phyloP scores from a whole-genome alignment of 2,329 filamentous ascomycete genomes.

The Fusarium globosum region DNA sequence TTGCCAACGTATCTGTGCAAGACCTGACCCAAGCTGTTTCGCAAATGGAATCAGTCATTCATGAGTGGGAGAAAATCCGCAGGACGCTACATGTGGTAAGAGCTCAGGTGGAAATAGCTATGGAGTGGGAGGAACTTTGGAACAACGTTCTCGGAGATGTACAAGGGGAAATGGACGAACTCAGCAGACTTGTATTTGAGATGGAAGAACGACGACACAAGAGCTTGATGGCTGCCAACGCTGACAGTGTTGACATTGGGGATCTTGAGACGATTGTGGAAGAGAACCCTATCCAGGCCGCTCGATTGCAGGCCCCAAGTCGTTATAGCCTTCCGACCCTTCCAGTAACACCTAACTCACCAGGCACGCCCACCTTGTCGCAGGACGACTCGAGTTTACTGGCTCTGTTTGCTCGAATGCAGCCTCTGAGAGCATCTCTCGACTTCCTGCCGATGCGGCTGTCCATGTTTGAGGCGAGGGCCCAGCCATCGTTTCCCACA shows the following conservation, averaged over 20 bases:
- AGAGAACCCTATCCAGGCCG: conserved; percentile 73
- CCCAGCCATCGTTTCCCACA: conserved; percentile 83
- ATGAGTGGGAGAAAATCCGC: conserved; percentile 87
- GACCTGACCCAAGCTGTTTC: conserved; percentile 80
- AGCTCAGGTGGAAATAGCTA: conserved; percentile 91
- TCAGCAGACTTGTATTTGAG: conserved; percentile 88
- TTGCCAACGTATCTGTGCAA: conserved; percentile 74
- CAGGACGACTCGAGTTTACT: conserved; percentile 90
- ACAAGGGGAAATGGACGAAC: conserved; percentile 83
- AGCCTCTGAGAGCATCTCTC: conserved; percentile 89
- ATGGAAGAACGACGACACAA: conserved; percentile 97
- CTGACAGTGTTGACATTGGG: conserved; percentile 80
- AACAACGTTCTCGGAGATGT: conserved; percentile 93
- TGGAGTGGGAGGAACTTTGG: conserved; percentile 99
- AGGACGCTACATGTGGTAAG: conserved; percentile 82
- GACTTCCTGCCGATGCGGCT: conserved; percentile 97
- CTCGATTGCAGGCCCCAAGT: conserved; percentile 66
- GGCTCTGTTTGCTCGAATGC: conserved; percentile 93
- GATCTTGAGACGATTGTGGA: conserved; percentile 95
- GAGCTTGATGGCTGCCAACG: conserved; percentile 72
- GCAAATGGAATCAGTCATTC: conserved; percentile 89
- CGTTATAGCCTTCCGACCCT: conserved; percentile 77
- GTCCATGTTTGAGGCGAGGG: conserved; percentile 84
- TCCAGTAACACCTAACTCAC: conserved; percentile 71
- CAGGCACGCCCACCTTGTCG: conserved; percentile 63